These are phyloP conservation scores for Cucurbita moschata DNA, from an alignment of 306 rosid species.

Conservation along the genomic window DNA sequence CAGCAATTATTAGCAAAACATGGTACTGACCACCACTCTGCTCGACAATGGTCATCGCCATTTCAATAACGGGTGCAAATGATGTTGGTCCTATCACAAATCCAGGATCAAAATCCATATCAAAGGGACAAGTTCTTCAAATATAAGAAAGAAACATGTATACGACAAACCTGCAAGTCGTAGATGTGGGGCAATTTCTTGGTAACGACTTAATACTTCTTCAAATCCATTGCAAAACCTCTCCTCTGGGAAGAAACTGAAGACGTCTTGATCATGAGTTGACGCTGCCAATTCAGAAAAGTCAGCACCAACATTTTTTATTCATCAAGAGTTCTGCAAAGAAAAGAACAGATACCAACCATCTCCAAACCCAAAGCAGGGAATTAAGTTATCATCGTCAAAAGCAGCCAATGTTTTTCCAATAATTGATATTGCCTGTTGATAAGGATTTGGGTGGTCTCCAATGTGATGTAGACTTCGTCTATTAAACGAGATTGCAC, in stretches of 20 bases:
- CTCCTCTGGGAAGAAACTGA: constrained; percentile 66
- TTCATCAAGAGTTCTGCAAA: not conserved
- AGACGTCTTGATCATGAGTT: constrained; percentile 85
- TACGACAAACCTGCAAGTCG: constrained; percentile 65
- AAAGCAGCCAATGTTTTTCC: constrained; percentile 81
- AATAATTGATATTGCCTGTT: constrained; percentile 81
- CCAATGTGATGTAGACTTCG: constrained; percentile 82
- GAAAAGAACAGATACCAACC: constrained; percentile 42
- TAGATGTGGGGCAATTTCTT: constrained; percentile 64
- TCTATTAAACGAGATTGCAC: constrained; percentile 46
- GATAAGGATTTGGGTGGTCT: constrained; percentile 59
- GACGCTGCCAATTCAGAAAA: constrained; percentile 45
- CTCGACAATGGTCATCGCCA: constrained; percentile 90
- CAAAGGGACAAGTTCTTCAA: not conserved
- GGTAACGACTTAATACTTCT: constrained; percentile 65
- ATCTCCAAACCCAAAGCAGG: constrained; percentile 95
- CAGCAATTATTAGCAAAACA: constrained; percentile 56
- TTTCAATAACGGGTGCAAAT: constrained; percentile 81
- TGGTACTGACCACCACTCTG: constrained; percentile 85
- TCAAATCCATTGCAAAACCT: constrained; percentile 80
- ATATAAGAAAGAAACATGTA: not conserved
- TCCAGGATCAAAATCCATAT: not conserved
- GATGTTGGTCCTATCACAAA: constrained; percentile 76
- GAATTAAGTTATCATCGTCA: constrained; percentile 88
- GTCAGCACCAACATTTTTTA: constrained; percentile 9